These are phyloP conservation scores for Globisporangium spiculum DNA, from an alignment of 352 stramenopile species.

Conservation along the genomic window DNA sequence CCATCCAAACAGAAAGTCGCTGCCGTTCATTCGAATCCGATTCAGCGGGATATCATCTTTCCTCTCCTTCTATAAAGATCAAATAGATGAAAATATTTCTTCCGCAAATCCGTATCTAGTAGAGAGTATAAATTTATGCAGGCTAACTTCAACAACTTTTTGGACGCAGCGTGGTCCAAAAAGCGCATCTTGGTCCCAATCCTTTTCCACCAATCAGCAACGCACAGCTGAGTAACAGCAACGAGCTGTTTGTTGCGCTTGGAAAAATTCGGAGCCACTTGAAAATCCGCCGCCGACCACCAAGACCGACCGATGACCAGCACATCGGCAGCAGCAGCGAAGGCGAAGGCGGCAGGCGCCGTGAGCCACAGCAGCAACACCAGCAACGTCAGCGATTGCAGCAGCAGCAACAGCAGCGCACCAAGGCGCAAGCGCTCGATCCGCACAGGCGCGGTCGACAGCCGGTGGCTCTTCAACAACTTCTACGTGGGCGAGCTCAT, in stretches of 20 bases:
- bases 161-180: not conserved
- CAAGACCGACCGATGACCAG: not conserved
- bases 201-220: slow-evolving; percentile 7
- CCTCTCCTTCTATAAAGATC: not conserved
- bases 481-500: slow-evolving; percentile 60
- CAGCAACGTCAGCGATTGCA: not conserved
- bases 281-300: not conserved
- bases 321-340: not conserved
- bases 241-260: not conserved
- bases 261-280: not conserved
- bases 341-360: not conserved
- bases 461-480: slow-evolving; percentile 75
- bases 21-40: not conserved
- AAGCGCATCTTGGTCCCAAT: not conserved
- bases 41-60: not conserved
- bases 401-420: not conserved
- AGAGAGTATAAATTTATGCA: not conserved
- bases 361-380: not conserved
- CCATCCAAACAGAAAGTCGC: not conserved
- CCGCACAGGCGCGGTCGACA: slow-evolving; percentile 35
- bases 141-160: not conserved
- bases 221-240: slow-evolving; percentile 4
- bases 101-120: too few relatives aligned
- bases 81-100: not conserved
- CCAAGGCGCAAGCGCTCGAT: slow-evolving; percentile 20